Percentiles rank a stretch among this genome's conserved stretches.
Conservation (phyloP, 192 early-diverging fungal genomes). For the Linnemannia schmuckeri region DNA sequence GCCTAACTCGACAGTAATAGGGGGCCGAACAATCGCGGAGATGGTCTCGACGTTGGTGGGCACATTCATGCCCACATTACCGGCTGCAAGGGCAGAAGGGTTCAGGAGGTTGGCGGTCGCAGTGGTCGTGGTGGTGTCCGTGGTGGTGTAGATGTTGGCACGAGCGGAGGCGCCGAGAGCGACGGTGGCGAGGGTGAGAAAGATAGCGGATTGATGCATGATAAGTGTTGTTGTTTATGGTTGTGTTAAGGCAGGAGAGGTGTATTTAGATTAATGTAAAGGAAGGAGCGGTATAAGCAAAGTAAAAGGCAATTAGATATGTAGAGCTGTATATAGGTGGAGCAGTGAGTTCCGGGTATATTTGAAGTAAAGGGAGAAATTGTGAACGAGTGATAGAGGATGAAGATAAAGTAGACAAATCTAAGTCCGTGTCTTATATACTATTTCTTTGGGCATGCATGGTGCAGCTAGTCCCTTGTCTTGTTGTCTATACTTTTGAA, state of each 20-base stretch:
- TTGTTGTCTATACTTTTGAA: too few relatives aligned
- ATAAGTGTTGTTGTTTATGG: neutral
- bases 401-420: neutral
- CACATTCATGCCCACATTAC: neutral
- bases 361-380: neutral
- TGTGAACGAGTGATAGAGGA: neutral
- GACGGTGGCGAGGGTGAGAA: conserved; percentile 33
- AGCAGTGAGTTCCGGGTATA: conserved; percentile 9
- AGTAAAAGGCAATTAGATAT: neutral
- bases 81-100: conserved; percentile 4
- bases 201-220: conserved; percentile 25
- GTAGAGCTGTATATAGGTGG: neutral
- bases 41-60: neutral
- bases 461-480: too few relatives aligned
- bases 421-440: too few relatives aligned
- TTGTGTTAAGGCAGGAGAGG: neutral
- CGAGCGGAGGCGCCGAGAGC: conserved; percentile 27
- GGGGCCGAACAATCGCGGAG: neutral
- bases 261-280: neutral
- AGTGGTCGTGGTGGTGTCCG: neutral
- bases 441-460: too few relatives aligned
- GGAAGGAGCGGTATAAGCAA: neutral
- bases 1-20: conserved; percentile 9
- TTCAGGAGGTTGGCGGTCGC: conserved; percentile 6
- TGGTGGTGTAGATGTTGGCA: neutral